Base-by-base conservation (phyloP, 306 rosid species). In the Cyamopsis tetragonoloba region DNA sequence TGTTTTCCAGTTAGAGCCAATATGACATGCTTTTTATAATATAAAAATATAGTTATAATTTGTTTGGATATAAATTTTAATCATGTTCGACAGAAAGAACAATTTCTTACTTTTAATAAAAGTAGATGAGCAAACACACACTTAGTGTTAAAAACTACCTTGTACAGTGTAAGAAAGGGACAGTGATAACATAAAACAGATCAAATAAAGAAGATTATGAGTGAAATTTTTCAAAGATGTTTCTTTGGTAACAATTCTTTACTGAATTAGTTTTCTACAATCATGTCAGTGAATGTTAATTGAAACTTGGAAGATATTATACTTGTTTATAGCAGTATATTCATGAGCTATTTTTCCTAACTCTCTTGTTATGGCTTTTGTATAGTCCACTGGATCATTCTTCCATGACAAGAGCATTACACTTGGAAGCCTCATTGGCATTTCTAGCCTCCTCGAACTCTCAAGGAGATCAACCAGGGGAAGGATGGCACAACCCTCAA, bases 401-500 rank as follows among this genome's bases (percentile, higher is more conserved):
- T 76, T 81, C 82, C 87, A 65, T 66, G 81, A 78, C 44, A 88
- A 72, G 32, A 85, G 84, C 85, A 84, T 83, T 31, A 82, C 89
- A 49, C 85, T 81, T 12, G 96, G 89, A 24, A 85, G 60, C 76
- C 87, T 90, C 66, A 80, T 85, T 54, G 89, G 92, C 11, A 81
- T 62, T 24, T 86, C 92, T 2, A 66, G 63, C 81, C 73, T 79
- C 56, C 39, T 88, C 26, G 80, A 84, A 41, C 62, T 79, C 22
- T 81, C 97, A 4, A 49, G 84, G 51, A 82, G 93, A 83, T 77
- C 90, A 12, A 70, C 76, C 5, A 76, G 77, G 50, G 79, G 79
- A 80, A 80, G 80, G 50, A 23, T 62, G 71, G 62, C 69, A 54
- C 86, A 78, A 55, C 30, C 77, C 11, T 63, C 82, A 12, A 77